Percentiles rank a stretch among this genome's conserved stretches.
Conservation (phyloP, 257 asterid genomes). For the Linaria vulgaris region DNA sequence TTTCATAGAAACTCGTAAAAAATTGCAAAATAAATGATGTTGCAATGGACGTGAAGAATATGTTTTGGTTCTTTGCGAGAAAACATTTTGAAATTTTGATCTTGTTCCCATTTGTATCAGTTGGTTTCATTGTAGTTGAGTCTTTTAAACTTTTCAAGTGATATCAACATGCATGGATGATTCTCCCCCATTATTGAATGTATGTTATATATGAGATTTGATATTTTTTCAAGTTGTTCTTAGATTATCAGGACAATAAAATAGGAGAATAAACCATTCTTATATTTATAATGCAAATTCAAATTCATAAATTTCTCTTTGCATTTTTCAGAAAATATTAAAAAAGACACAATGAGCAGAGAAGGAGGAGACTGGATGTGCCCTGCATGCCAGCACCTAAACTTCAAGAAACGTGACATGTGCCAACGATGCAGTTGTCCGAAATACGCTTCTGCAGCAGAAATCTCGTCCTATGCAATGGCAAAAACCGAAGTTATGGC, state of each 20-base stretch:
- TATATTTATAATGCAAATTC: neutral
- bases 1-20: too few species aligned
- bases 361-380: constrained; percentile 95
- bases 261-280: neutral
- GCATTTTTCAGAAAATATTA: neutral
- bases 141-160: constrained; percentile 61
- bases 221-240: neutral
- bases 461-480: constrained; percentile 48
- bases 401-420: constrained; percentile 67
- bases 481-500: constrained; percentile 51
- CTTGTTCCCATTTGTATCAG: neutral
- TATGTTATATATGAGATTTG: constrained; percentile 64
- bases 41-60: too few species aligned
- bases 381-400: constrained; percentile 74
- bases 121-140: constrained; percentile 10
- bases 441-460: constrained; percentile 49
- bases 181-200: constrained; percentile 28
- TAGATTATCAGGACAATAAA: too few species aligned
- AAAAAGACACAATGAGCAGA: constrained; percentile 46
- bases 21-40: too few species aligned
- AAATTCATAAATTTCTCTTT: neutral
- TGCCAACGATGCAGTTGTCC: constrained; percentile 84
- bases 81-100: too few species aligned
- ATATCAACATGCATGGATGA: constrained; percentile 51
- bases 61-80: too few species aligned